These are phyloP conservation scores for Salix suchowensis DNA, from an alignment of 345 rosid genomes.

Conservation along the genomic window DNA sequence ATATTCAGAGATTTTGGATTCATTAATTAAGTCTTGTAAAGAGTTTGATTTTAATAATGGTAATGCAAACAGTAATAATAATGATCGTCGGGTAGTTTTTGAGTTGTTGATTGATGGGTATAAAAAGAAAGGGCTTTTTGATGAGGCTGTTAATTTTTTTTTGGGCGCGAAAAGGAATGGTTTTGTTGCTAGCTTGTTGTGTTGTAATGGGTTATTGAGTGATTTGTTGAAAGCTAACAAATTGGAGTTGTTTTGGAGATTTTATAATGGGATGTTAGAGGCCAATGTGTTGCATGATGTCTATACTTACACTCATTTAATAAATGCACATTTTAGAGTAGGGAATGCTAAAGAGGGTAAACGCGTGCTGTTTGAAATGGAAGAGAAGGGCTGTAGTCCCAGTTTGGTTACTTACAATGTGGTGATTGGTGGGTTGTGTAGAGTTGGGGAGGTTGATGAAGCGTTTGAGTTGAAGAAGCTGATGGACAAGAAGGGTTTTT, in stretches of 20 bases:
- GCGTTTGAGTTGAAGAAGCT: conserved; percentile 47
- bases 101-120: conserved; percentile 54
- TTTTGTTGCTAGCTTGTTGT: conserved; percentile 34
- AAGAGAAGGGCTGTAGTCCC: conserved; percentile 44
- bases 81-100: conserved; percentile 24
- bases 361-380: conserved; percentile 42
- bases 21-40: conserved; percentile 39
- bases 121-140: conserved; percentile 38
- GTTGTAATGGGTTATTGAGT: conserved; percentile 54
- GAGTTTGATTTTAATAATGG: conserved; percentile 27
- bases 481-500: conserved; percentile 49
- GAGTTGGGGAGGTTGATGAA: conserved; percentile 48
- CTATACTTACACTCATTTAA: conserved; percentile 46
- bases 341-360: conserved; percentile 44
- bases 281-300: conserved; percentile 44
- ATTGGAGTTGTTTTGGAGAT: conserved; percentile 61
- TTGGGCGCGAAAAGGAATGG: conserved; percentile 26
- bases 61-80: background rate
- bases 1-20: conserved; percentile 41
- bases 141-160: conserved; percentile 52
- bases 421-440: conserved; percentile 51
- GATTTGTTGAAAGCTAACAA: conserved; percentile 51
- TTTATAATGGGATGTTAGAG: conserved; percentile 47
- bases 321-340: conserved; percentile 54
- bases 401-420: conserved; percentile 46